Evolutionary conservation across 768 basidiomycete species (phyloP), one percentile per base, ranked within the genome.

Genomic region (Psilocybe cubensis): DNA sequence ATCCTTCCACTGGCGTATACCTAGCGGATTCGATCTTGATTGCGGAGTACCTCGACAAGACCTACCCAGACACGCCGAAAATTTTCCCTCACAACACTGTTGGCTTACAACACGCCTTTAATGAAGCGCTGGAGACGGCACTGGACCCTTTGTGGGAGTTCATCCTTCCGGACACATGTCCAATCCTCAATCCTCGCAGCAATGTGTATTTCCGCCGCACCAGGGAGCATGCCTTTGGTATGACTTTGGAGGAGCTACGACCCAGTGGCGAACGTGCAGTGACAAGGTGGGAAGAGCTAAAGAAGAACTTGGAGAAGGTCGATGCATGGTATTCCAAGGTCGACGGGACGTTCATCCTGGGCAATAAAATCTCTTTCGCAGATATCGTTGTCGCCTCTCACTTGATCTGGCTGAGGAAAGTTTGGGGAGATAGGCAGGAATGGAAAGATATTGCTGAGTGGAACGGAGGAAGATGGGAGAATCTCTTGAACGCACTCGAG

Each of bases 21-120:
- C 24, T 80, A 24, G 35, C 78, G 0, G 79, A 83, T 48, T 79
- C 78, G 5, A 68, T 73, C 52, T 60, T 63, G 14, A 82, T 82
- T 48, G 78, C 79, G 0, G 68, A 70, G 55, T 82, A 82, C 52
- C 78, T 81, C 33, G 81, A 83, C 24, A 67, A 61, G 17, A 66
- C 68, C 0, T 82, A 79, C 58, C 77, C 80, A 2, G 56, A 69
- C 40, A 66, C 72, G 0, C 72, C 70, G 0, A 53, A 49, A 5
- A 45, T 69, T 27, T 62, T 73, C 38, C 67, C 68, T 5, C 33
- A 56, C 1, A 62, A 61, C 24, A 60, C 66, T 4, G 47, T 51
- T 9, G 63, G 57, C 3, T 52, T 70, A 3, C 67, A 70, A 18
- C 18, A 12, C 3, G 46, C 52, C 12, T 54, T 54, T 11, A 28